Base-by-base conservation (phyloP, 441 rosid species). In the Arabidopsis lyrata region DNA sequence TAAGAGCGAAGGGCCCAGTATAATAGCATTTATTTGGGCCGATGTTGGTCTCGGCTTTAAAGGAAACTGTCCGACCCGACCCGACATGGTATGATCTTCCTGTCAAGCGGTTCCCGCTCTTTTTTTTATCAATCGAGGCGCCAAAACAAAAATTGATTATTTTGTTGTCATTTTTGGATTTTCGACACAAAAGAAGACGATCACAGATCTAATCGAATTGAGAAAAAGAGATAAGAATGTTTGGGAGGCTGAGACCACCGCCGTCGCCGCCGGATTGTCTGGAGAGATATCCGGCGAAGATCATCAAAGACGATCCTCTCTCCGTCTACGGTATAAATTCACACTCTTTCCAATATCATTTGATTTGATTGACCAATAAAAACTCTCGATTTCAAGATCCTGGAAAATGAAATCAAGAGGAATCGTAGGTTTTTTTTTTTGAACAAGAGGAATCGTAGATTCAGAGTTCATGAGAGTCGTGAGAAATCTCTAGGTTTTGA, bases 241-340 rank as follows among this genome's bases (percentile, higher is more conserved):
- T 88, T 8, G 95, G 97, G 11, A 88, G 91, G 78, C 75, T 93
- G 60, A 86, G 98, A 73, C 78, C 83, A 22, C 74, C 95, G n/a
- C 86, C 89, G 8, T 81, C 94, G 4, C 69, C 98, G 38, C 80
- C 78, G 14, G 95, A 87, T 14, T 39, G 71, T 70, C 66, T 89
- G 69, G 92, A 87, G 72, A 80, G 86, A 57, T 82, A 81, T 6
- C 84, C 93, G 35, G 74, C 93, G 47, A 91, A 93, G 83, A 77
- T 88, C 77, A 79, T 89, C 85, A 93, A 88, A 77, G 89, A 84
- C 77, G 96, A 93, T 79, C 84, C 87, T 72, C 86, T 93, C 83
- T 93, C 97, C 73, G 66, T 93, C 70, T 93, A 87, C 82, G 97
- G 94, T 93, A 81, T 15, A 31, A 6, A 2, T 60, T 4, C 22